These are phyloP conservation scores for Candida methanosorbosa DNA, from an alignment of 805 yeast genomes.

Conservation along the genomic window DNA sequence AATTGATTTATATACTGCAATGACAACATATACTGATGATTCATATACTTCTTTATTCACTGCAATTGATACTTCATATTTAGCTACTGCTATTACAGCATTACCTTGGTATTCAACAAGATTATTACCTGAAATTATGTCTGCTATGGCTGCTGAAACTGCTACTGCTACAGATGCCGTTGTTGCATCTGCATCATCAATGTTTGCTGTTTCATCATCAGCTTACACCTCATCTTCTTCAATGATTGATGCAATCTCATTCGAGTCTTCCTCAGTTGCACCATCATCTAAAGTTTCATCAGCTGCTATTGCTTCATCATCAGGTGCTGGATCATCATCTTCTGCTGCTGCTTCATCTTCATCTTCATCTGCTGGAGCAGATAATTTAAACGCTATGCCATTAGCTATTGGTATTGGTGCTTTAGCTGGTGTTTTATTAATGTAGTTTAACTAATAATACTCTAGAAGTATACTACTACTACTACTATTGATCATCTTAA, in stretches of 20 bases:
- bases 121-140: slow-evolving; percentile 13
- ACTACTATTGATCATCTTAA: no score
- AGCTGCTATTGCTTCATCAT: slow-evolving; percentile 1
- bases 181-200: slow-evolving; percentile 6
- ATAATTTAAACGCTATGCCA: neutral
- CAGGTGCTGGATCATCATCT: slow-evolving; percentile 1
- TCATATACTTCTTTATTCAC: slow-evolving; percentile 32
- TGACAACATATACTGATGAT: slow-evolving; percentile 33
- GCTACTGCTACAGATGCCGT: slow-evolving; percentile 6
- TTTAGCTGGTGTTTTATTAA: neutral
- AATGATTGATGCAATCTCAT: neutral
- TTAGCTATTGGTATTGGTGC: neutral
- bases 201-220: slow-evolving; percentile 3
- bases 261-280: neutral
- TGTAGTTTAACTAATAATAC: no score
- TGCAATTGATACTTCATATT: slow-evolving; percentile 6
- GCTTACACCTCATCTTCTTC: slow-evolving; percentile 4
- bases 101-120: slow-evolving; percentile 28
- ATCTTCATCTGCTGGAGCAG: slow-evolving; percentile 16
- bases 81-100: slow-evolving; percentile 20
- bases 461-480: no score
- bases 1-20: slow-evolving; percentile 23
- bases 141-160: slow-evolving; percentile 7
- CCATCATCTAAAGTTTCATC: neutral
- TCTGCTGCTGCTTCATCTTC: slow-evolving; percentile 1